phyloP scores from a whole-genome alignment of 2,329 filamentous ascomycete genomes.

The Colletotrichum lentis region DNA sequence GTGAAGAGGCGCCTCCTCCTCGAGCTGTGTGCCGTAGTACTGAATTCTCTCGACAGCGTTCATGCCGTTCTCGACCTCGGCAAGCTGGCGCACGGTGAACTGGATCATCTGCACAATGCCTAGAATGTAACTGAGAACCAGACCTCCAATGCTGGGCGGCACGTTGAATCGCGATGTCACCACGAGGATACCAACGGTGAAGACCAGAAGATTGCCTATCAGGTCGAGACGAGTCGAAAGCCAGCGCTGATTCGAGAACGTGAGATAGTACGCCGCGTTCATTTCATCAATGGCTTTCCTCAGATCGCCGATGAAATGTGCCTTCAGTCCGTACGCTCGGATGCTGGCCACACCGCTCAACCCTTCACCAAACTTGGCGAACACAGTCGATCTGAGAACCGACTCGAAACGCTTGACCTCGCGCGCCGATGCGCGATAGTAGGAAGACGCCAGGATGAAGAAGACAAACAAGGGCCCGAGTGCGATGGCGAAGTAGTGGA shows the following conservation, averaged over 20 bases:
- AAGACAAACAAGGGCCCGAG: constrained; percentile 72
- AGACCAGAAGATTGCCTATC: constrained; percentile 85
- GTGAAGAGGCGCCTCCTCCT: constrained; percentile 87
- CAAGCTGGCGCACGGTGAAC: constrained; percentile 91
- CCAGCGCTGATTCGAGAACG: constrained; percentile 96
- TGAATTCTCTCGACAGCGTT: constrained; percentile 92
- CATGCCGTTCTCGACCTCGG: constrained; percentile 98
- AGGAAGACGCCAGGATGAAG: constrained; percentile 83
- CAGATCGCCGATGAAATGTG: constrained; percentile 76
- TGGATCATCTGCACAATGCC: constrained; percentile 95
- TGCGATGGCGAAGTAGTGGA: constrained; percentile 80
- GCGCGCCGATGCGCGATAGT: constrained; percentile 89
- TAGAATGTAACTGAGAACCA: constrained; percentile 93
- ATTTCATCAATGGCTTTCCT: constrained; percentile 83
- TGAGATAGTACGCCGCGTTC: constrained; percentile 93
- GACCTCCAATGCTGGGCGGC: constrained; percentile 81
- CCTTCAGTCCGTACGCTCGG: constrained; percentile 83
- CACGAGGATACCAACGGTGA: constrained; percentile 87
- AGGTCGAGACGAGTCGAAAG: constrained; percentile 83
- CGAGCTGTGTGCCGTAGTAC: constrained; percentile 86
- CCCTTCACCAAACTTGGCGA: constrained; percentile 90
- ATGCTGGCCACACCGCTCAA: constrained; percentile 86
- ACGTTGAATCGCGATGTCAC: constrained; percentile 90
- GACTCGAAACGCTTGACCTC: constrained; percentile 96
- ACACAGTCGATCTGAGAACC: constrained; percentile 85